Percentiles rank a stretch among this genome's conserved stretches.
phyloP scores from a whole-genome alignment of 129 eudicot species.

The Helichrysum umbraculigerum region DNA sequence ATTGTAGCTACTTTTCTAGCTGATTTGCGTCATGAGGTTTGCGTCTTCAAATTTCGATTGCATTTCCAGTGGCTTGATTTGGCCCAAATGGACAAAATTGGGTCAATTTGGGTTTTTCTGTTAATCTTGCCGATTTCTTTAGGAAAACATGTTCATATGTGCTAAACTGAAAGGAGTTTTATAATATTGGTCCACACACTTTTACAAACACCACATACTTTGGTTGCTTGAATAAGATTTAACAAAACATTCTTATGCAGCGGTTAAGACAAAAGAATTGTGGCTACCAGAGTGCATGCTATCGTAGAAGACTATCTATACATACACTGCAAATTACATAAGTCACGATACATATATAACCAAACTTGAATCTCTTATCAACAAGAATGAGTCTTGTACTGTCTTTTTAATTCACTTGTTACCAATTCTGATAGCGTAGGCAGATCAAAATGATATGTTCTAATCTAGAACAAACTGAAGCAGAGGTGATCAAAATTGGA shows the following conservation, averaged over 20 bases:
- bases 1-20: not conserved
- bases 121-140: not conserved
- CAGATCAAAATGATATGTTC: too few relatives aligned
- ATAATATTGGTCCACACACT: not conserved
- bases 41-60: not conserved
- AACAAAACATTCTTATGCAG: not conserved
- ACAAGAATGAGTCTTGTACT: not conserved
- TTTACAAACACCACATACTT: not conserved
- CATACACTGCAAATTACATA: not conserved
- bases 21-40: conserved; percentile 6
- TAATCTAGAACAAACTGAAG: too few relatives aligned
- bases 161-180: not conserved
- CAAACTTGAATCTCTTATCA: not conserved
- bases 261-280: not conserved
- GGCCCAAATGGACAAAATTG: not conserved
- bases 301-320: not conserved
- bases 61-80: not conserved
- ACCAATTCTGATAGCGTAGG: too few relatives aligned
- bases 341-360: not conserved
- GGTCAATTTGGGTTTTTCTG: not conserved
- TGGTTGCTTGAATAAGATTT: not conserved
- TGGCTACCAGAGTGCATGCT: not conserved
- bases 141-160: not conserved
- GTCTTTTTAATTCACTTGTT: too few relatives aligned
- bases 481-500: too few relatives aligned